These are phyloP conservation scores for Fagopyrum homotropicum DNA, from an alignment of 148 eudicot genomes.

Conservation along the genomic window DNA sequence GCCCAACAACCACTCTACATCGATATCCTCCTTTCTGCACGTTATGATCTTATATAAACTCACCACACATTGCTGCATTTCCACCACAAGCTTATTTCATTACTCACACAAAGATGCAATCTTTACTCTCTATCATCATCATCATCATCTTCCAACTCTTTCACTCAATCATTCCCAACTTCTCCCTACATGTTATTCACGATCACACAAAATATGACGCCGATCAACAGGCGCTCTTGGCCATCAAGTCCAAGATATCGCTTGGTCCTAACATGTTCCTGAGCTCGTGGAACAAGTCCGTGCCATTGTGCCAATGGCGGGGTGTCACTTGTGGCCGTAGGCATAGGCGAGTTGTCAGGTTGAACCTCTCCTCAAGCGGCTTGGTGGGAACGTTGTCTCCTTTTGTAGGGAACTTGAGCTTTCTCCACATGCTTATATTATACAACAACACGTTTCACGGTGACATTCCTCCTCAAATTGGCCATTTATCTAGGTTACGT, in stretches of 20 bases:
- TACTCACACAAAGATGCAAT: background rate
- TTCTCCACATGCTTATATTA: slow-evolving; percentile 4
- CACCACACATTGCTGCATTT: background rate
- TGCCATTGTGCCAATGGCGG: slow-evolving; percentile 12
- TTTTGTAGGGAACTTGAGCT: slow-evolving; percentile 25
- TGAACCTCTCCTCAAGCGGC: background rate
- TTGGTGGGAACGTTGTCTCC: slow-evolving; percentile 20
- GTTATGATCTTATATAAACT: background rate
- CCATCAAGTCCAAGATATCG: slow-evolving; percentile 7
- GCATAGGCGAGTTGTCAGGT: slow-evolving; percentile 15
- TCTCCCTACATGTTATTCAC: too few species aligned
- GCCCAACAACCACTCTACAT: too few species aligned
- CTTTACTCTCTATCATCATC: background rate
- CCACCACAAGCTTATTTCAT: background rate
- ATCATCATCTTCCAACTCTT: background rate
- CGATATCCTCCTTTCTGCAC: background rate
- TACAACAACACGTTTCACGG: background rate
- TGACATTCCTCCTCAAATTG: too few species aligned
- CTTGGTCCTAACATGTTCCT: background rate
- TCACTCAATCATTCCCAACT: background rate
- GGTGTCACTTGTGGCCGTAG: slow-evolving; percentile 17
- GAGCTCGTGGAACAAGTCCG: slow-evolving; percentile 4
- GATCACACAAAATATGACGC: background rate
- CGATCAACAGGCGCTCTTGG: background rate
- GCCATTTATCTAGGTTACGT: too few species aligned